A percentile compares a stretch with the other conserved stretches of the same genome.
phyloP scores from a whole-genome alignment of 164 flowering plant species.

The Kalanchoe fedtschenkoi region DNA sequence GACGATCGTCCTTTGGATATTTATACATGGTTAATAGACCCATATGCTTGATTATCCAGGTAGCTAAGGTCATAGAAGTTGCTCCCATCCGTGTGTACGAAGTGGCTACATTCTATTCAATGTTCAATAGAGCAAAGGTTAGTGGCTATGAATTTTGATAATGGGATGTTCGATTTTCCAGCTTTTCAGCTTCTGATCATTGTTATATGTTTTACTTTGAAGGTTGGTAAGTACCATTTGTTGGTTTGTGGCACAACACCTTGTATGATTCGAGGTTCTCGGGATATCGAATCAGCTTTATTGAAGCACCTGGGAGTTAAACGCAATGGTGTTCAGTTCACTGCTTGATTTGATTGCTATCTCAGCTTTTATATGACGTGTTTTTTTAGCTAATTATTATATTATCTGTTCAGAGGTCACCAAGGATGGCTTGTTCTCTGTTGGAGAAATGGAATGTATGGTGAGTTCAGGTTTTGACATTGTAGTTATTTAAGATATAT shows the following conservation, averaged over 20 bases:
- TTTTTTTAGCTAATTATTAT: no score
- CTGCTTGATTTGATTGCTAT: no score
- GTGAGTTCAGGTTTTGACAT: no score
- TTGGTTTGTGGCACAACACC: conserved; percentile 98
- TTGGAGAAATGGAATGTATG: conserved; percentile 99
- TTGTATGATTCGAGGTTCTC: conserved; percentile 98
- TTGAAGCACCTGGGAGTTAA: conserved; percentile 90
- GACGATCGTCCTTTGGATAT: no score
- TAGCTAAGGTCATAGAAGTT: conserved; percentile 85
- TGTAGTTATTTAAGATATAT: no score
- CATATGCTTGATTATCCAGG: conserved; percentile 25
- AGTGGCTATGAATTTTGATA: conserved; percentile 3
- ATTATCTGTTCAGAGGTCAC: conserved; percentile 68
- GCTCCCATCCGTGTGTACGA: conserved; percentile 98
- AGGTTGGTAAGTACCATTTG: conserved; percentile 97
- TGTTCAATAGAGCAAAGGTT: conserved; percentile 93
- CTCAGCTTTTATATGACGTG: conserved; percentile 7
- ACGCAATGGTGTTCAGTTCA: conserved; percentile 98
- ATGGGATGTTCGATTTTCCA: neutral
- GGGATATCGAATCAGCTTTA: conserved; percentile 82
- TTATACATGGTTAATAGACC: no score
- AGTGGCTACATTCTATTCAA: conserved; percentile 95
- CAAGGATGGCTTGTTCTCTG: conserved; percentile 93
- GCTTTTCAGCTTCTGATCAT: neutral
- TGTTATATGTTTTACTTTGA: neutral